Evolutionary conservation across 1,284 basidiomycete genomes (phyloP).

Genomic region (Athelia sp.): DNA sequence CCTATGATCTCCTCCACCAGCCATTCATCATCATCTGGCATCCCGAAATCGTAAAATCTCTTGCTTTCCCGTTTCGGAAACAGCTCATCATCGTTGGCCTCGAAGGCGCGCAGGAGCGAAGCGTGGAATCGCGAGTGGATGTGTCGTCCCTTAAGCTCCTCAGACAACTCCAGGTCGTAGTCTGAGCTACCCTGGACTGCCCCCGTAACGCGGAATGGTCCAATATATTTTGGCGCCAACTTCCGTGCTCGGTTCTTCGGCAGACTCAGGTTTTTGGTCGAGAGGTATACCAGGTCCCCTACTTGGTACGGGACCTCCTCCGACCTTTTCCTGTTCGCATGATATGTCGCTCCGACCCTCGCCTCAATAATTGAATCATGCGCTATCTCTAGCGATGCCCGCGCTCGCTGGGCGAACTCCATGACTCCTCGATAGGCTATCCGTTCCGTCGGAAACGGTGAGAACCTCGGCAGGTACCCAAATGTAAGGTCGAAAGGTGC

Average conservation of each 20-base stretch:
- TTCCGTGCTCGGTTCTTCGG: constrained; percentile 26
- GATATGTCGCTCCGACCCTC: constrained; percentile 12
- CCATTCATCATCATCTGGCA: constrained; percentile 13
- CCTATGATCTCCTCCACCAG: constrained; percentile 15
- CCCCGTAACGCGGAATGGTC: constrained; percentile 21
- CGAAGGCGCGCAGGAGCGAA: constrained; percentile 15
- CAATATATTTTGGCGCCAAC: constrained; percentile 25
- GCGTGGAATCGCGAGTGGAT: constrained; percentile 25
- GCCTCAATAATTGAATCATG: constrained; percentile 20
- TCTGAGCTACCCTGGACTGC: constrained; percentile 11
- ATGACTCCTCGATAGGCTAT: constrained; percentile 11
- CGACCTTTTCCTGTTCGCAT: constrained; percentile 20
- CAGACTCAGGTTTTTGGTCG: constrained; percentile 27
- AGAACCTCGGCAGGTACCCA: constrained; percentile 13
- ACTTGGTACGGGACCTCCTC: constrained; percentile 9
- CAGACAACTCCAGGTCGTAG: constrained; percentile 21
- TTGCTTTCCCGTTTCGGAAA: constrained; percentile 19
- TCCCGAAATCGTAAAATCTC: constrained; percentile 21
- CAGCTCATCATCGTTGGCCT: constrained; percentile 18
- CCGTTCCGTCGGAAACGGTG: neutral
- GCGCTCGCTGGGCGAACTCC: constrained; percentile 14
- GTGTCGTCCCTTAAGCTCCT: constrained; percentile 12
- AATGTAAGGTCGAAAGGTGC: constrained; percentile 23
- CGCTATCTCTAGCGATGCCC: constrained; percentile 12
- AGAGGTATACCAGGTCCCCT: constrained; percentile 26